phyloP scores from a whole-genome alignment of 2,329 filamentous ascomycete genomes.

The Berkeleyomyces rouxiae region DNA sequence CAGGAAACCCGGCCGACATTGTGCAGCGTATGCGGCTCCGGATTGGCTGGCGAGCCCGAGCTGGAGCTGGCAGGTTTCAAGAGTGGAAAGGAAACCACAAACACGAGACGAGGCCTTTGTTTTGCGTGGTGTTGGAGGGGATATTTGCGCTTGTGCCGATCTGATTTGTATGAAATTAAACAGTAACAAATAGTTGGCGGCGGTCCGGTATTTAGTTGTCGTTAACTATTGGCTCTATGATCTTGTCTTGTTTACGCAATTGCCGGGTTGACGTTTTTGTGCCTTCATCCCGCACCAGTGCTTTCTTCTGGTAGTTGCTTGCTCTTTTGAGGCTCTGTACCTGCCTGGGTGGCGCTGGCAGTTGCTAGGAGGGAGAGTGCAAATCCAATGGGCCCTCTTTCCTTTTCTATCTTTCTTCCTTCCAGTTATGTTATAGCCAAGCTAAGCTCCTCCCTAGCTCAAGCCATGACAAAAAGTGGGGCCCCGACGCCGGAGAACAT shows the following conservation, averaged over 20 bases:
- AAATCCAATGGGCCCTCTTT: background rate
- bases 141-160: no score
- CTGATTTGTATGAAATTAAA: no score
- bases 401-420: constrained; percentile 3
- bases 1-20: constrained; percentile 1
- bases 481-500: constrained; percentile 4
- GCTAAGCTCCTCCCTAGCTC: background rate
- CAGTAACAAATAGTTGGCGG: no score
- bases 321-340: no score
- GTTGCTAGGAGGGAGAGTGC: background rate
- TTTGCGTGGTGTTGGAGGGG: background rate
- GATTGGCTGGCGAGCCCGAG: constrained; percentile 5
- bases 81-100: background rate
- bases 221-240: no score
- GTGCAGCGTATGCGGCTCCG: constrained; percentile 5
- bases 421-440: background rate
- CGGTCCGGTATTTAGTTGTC: no score
- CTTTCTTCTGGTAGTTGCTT: no score
- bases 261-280: no score
- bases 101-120: background rate
- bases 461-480: background rate
- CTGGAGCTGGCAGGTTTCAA: background rate
- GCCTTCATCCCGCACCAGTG: no score
- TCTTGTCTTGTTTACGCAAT: no score
- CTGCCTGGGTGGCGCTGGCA: no score